Base-by-base conservation (phyloP, 305 asterid genomes). In the Stenogyne calaminthoides region DNA sequence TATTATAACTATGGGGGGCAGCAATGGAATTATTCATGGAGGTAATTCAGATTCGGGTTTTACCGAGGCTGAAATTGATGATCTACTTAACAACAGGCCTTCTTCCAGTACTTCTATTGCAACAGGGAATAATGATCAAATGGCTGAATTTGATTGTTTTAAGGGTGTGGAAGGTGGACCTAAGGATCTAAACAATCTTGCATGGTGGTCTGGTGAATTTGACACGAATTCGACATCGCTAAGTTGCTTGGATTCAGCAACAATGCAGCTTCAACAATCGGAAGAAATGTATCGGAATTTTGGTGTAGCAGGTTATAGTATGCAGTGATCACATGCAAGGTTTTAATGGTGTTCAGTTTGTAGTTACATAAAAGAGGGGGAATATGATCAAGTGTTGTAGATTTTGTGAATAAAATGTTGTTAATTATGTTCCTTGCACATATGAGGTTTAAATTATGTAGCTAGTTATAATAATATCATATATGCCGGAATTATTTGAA, bases 181-280 rank as follows among this genome's bases (percentile, higher is more conserved):
- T 9, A 77, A 75, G 78, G 86, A 42, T 42, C 47, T 72, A n/a
- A 62, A 7, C 15, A 15, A 62, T 68, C 29, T 82, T 47, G 77
- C 67, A 54, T 87, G 91, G 89, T 87, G 91, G 96, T 25, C 76
- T 7, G 79, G 78, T 49, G 88, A 82, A 14, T 76, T 85, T 12
- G 88, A 32, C 2, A 3, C 2, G 29, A 25, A 25, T 32, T 32
- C 88, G 1, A 61, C 80, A n/a, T 77, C 89, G 0, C 71, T 87
- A 8, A 78, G 20, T n/a, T 86, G 90, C 14, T 86, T 91, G 95
- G 88, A 84, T 87, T 32, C 36, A 32, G 36, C 36, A 4, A 2
- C 36, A 3, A 32, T 32, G 36, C 36, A 46, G 67, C 49, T 80
- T 32, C 79, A 75, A 56, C 87, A 77, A 57, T 65, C 81, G 32